These are phyloP conservation scores for Huntiella omanensis DNA, from an alignment of 2,329 filamentous ascomycete species.

Conservation along the genomic window DNA sequence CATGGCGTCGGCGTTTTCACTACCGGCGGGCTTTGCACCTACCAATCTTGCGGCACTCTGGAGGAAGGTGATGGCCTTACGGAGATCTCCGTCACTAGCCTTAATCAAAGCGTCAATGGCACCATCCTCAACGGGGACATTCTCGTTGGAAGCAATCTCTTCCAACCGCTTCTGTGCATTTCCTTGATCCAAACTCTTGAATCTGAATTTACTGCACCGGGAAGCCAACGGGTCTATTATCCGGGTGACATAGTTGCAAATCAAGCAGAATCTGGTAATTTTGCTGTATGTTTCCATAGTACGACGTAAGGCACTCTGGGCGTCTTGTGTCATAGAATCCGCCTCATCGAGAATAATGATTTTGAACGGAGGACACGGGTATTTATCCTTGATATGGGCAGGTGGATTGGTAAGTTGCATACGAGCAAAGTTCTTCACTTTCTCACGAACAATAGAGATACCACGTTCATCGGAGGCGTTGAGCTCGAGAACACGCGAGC, in stretches of 20 bases:
- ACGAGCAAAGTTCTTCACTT: conserved; percentile 94
- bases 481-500: conserved; percentile 87
- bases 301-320: conserved; percentile 73
- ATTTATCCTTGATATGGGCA: conserved; percentile 46
- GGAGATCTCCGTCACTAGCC: conserved; percentile 81
- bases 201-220: conserved; percentile 90
- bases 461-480: conserved; percentile 98
- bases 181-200: conserved; percentile 81
- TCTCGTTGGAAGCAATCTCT: conserved; percentile 66
- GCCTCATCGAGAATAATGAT: conserved; percentile 97
- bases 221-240: conserved; percentile 94
- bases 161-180: conserved; percentile 65
- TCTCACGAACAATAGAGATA: conserved; percentile 89
- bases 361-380: conserved; percentile 94
- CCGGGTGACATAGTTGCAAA: conserved; percentile 95
- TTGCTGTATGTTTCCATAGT: conserved; percentile 98
- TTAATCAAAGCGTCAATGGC: conserved; percentile 68
- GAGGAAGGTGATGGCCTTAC: conserved; percentile 89
- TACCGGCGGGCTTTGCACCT: conserved; percentile 39
- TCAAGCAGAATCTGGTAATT: conserved; percentile 91
- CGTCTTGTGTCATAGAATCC: conserved; percentile 97
- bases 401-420: conserved; percentile 81
- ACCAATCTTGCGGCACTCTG: conserved; percentile 86
- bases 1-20: conserved; percentile 40
- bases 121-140: conserved; percentile 55